phyloP scores from a whole-genome alignment of 352 stramenopile species.

The Phytophthora megakarya region DNA sequence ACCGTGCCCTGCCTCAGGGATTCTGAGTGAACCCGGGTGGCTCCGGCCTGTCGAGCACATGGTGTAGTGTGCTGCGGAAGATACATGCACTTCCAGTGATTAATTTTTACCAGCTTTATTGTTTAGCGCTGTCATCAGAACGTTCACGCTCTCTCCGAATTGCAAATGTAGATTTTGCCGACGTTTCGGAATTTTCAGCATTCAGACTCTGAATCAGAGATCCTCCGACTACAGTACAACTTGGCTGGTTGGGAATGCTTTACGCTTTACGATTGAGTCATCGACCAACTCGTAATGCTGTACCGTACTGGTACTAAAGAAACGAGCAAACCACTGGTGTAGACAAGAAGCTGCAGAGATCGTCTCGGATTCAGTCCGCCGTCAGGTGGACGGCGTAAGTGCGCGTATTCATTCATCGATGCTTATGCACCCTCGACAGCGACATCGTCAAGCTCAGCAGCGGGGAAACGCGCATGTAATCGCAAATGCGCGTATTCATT shows the following conservation, averaged over 20 bases:
- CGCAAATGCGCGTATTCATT: conserved; percentile 15
- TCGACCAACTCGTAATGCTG: background rate
- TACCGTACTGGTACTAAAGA: background rate
- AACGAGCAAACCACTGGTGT: background rate
- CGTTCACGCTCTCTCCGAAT: conserved; percentile 23
- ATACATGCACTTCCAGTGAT: conserved; percentile 11
- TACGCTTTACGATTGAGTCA: conserved; percentile 10
- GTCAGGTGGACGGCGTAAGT: background rate
- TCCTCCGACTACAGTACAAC: background rate
- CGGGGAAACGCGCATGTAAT: conserved; percentile 20
- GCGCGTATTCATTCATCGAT: conserved; percentile 11
- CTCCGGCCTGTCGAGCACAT: background rate
- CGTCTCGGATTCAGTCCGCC: background rate
- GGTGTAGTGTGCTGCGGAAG: conserved; percentile 10
- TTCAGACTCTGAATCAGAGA: no score
- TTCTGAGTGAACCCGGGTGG: conserved; percentile 1
- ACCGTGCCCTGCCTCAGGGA: background rate
- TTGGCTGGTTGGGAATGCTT: background rate
- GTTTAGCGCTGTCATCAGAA: background rate
- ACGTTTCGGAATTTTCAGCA: conserved; percentile 18
- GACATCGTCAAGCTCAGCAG: background rate
- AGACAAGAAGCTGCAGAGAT: background rate
- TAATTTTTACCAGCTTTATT: conserved; percentile 21
- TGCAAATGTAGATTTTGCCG: conserved; percentile 13
- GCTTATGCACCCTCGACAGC: conserved; percentile 11